Base-by-base conservation (phyloP, 2,329 filamentous ascomycete species). In the Venturia asperata region DNA sequence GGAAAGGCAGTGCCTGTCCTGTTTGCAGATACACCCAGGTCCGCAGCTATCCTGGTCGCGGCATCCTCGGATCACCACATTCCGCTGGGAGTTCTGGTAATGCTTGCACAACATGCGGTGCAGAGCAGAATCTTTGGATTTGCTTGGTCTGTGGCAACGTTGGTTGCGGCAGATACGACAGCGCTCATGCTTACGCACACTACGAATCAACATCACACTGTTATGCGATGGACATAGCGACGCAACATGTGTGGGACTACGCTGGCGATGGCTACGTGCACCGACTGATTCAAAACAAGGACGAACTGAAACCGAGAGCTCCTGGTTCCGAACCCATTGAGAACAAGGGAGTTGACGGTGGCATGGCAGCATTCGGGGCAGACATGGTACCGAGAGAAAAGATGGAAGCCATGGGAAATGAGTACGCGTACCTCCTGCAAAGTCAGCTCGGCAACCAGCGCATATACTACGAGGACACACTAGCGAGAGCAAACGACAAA, bases 191-290 rank as follows among this genome's bases (percentile, higher is more conserved):
- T 42, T 96, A 96, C 74, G 88, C 90, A 15, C 92, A 97, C 76
- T 97, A 91, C 85, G 92, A 95, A 76, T 84, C 90, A 65, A 95
- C 91, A 3, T 86, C 87, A 4, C 94, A 99, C 75, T 90, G 89
- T 68, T 99, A 96, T 73, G 89, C 92, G 34, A 89, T 99, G 74
- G 94, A 99, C 74, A 85, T 97, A 45, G 87, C 89, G 67, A 96
- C 92, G 0, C 93, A 99, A 74, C 89, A 96, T 70, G 92, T 99
- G 1, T 99, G 94, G 94, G 94, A 99, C 76, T 99, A 99, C 69
- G 91, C 90, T 0, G 92, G 91, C 5, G 94, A 99, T 73, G 90
- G 89, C 72, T 99, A 96, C 82, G 94, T 97, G 61, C 94, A 99
- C 76, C 88, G 94, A 11, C 85, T 97, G 63, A 96, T 99, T 65